Evolutionary conservation across 179 eudicot genomes (phyloP).

Genomic region (Spinacia oleracea): DNA sequence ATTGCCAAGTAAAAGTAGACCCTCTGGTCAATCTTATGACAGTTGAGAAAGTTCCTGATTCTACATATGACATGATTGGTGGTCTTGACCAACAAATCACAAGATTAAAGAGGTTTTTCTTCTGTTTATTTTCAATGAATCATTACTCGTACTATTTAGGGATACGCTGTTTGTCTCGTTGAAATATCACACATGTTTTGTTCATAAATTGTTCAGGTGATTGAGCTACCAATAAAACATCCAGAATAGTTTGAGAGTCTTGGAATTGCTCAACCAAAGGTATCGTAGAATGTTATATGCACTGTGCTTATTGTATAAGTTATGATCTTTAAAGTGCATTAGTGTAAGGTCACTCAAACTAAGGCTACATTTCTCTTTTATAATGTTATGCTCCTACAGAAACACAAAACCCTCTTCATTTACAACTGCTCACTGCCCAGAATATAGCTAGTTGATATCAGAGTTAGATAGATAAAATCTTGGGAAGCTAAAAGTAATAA

Average conservation of each 20-base stretch:
- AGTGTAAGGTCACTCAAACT: not conserved
- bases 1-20: conserved; percentile 87
- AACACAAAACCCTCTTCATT: not conserved
- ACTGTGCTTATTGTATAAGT: not conserved
- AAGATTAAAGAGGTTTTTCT: conserved; percentile 81
- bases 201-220: conserved; percentile 61
- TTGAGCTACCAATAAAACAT: conserved; percentile 88
- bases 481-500: not conserved
- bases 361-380: not conserved
- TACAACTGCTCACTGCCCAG: not conserved
- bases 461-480: not conserved
- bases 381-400: not conserved
- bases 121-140: not conserved
- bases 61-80: conserved; percentile 94
- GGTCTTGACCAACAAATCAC: conserved; percentile 93
- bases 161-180: not conserved
- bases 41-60: conserved; percentile 93
- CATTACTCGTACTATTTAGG: too few species aligned
- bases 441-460: not conserved
- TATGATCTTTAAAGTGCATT: not conserved
- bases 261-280: conserved; percentile 97
- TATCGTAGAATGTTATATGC: conserved; percentile 8
- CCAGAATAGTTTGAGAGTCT: conserved; percentile 92
- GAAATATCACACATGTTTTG: not conserved
- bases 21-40: conserved; percentile 95